Evolutionary conservation across 768 basidiomycete genomes (phyloP).

Genomic region (Phallus indusiatus): DNA sequence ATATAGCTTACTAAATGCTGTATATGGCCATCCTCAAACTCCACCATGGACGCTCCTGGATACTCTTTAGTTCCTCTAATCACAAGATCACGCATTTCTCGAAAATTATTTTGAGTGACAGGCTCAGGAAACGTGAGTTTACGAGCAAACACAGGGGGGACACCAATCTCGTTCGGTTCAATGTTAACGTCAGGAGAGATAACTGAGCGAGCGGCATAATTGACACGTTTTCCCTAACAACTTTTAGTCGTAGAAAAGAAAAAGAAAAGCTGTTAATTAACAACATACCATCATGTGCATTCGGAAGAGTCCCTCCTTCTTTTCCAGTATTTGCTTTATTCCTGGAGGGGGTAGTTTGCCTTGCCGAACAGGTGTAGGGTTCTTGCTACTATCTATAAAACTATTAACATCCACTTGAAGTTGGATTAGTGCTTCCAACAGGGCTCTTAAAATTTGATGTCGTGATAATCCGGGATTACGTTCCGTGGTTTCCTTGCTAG

Average conservation of each 20-base stretch:
- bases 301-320: conserved; percentile 97
- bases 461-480: conserved; percentile 40
- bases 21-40: conserved; percentile 88
- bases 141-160: conserved; percentile 94
- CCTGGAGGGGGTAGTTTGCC: conserved; percentile 89
- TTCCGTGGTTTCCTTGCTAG: conserved; percentile 37
- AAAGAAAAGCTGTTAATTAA: not conserved
- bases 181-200: conserved; percentile 99
- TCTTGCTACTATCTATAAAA: conserved; percentile 95
- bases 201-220: conserved; percentile 99
- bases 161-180: conserved; percentile 96
- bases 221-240: conserved; percentile 91
- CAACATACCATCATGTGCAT: conserved; percentile 95
- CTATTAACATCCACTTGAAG: conserved; percentile 93
- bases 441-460: conserved; percentile 48
- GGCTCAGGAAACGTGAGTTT: conserved; percentile 98
- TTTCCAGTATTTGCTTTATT: conserved; percentile 94
- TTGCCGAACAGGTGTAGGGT: conserved; percentile 72
- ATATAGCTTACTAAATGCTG: conserved; percentile 58
- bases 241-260: conserved; percentile 1
- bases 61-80: conserved; percentile 83
- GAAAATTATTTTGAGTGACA: conserved; percentile 85
- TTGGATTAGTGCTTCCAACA: conserved; percentile 79
- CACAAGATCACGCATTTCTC: conserved; percentile 79
- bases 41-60: conserved; percentile 91